Conservation (phyloP, 2,329 filamentous ascomycete genomes). For the Karstenula rhodostoma region DNA sequence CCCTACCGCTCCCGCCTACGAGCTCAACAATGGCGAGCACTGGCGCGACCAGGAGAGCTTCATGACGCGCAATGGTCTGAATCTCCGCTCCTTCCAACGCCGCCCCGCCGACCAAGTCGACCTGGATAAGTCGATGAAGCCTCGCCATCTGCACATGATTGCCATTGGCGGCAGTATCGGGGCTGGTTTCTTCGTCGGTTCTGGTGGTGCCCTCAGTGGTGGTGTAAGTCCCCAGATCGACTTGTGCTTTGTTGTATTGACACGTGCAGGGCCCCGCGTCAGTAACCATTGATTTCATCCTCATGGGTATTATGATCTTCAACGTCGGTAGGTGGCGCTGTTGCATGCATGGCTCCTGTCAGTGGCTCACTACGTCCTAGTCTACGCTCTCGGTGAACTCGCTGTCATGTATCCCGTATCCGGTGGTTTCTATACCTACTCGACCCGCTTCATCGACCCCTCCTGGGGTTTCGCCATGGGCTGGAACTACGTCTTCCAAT, state of each 20-base stretch:
- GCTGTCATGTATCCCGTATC: conserved; percentile 67
- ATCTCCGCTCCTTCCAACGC: conserved; percentile 45
- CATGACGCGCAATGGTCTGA: conserved; percentile 47
- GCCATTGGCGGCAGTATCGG: conserved; percentile 69
- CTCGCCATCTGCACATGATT: conserved; percentile 69
- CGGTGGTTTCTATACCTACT: conserved; percentile 62
- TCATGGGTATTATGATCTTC: conserved; percentile 51
- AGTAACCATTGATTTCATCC: conserved; percentile 50
- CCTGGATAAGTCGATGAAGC: conserved; percentile 59
- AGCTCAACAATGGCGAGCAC: conserved; percentile 24
- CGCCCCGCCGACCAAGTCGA: conserved; percentile 38
- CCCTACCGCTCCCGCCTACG: conserved; percentile 18
- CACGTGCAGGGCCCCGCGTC: conserved; percentile 40
- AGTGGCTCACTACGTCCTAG: conserved; percentile 54
- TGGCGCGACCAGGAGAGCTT: conserved; percentile 45
- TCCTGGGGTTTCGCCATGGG: conserved; percentile 54
- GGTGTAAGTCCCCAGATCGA: conserved; percentile 53
- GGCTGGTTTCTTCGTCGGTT: conserved; percentile 70
- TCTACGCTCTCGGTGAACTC: conserved; percentile 62
- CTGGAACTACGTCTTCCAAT: conserved; percentile 50
- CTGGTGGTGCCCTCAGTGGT: conserved; percentile 61
- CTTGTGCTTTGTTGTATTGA: neutral
- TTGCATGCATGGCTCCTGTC: conserved; percentile 21
- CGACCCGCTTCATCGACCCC: conserved; percentile 57
- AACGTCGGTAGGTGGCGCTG: conserved; percentile 45